A percentile compares a stretch with the other conserved stretches of the same genome.
These are phyloP conservation scores for Kluyveromyces sp. DNA, from an alignment of 1,139 yeast species.

Conservation along the genomic window DNA sequence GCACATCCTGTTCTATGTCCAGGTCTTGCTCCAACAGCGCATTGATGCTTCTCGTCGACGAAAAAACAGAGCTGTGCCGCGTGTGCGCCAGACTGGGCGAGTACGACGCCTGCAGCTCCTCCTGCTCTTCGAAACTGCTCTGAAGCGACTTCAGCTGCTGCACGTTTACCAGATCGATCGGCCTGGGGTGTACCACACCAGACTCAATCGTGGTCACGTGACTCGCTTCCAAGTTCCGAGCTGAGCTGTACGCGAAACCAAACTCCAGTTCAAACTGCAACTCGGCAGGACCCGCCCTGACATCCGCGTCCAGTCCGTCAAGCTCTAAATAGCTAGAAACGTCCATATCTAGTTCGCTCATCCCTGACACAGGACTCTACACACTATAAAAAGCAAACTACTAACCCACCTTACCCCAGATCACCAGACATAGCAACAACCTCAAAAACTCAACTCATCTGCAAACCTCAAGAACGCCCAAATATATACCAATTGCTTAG, in stretches of 20 bases:
- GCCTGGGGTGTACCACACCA: slow-evolving; percentile 19
- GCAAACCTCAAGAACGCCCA: neutral
- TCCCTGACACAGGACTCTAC: neutral
- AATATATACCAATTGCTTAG: neutral
- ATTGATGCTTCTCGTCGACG: slow-evolving; percentile 7
- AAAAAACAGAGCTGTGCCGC: slow-evolving; percentile 9
- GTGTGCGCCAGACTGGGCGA: slow-evolving; percentile 5
- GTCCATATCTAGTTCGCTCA: neutral
- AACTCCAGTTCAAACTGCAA: neutral
- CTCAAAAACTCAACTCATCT: neutral
- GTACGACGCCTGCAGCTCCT: neutral
- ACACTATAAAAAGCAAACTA: neutral
- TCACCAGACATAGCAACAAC: too few species aligned
- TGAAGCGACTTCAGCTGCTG: slow-evolving; percentile 6
- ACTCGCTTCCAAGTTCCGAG: too few species aligned
- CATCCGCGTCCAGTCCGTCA: neutral
- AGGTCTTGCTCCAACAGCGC: slow-evolving; percentile 3
- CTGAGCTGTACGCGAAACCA: too few species aligned
- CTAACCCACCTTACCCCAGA: too few species aligned
- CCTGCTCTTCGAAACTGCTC: neutral
- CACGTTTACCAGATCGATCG: slow-evolving; percentile 14
- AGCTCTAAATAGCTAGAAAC: neutral
- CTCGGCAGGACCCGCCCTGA: slow-evolving; percentile 1
- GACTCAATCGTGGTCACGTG: neutral
- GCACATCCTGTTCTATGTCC: slow-evolving; percentile 1